Conservation (phyloP, 2,329 filamentous ascomycete genomes). For the Neobulgaria alba region DNA sequence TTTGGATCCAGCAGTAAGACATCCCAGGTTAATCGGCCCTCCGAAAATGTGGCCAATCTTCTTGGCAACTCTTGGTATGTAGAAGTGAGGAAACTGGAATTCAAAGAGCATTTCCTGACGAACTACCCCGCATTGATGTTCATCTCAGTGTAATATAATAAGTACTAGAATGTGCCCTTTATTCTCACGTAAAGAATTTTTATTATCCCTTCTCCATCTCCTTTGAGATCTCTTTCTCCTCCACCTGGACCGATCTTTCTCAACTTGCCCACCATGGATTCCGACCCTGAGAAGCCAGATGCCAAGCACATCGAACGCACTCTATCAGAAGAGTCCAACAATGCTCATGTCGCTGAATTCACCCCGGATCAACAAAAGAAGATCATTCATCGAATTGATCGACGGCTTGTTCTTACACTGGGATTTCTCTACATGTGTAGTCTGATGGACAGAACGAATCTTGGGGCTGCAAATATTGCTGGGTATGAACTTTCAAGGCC, state of each 20-base stretch:
- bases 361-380: conserved; percentile 52
- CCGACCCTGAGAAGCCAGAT: conserved; percentile 9
- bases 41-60: too few species aligned
- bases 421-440: conserved; percentile 65
- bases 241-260: neutral
- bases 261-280: conserved; percentile 2
- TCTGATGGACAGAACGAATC: conserved; percentile 72
- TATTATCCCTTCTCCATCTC: neutral
- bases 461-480: conserved; percentile 65
- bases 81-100: too few species aligned
- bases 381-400: conserved; percentile 64
- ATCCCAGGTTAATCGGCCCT: too few species aligned
- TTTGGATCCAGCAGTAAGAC: too few species aligned
- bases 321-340: conserved; percentile 5
- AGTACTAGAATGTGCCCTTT: too few species aligned
- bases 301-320: conserved; percentile 13
- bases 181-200: too few species aligned
- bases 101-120: too few species aligned
- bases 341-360: conserved; percentile 32
- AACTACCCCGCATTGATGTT: too few species aligned
- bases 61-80: too few species aligned
- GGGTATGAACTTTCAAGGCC: conserved; percentile 36
- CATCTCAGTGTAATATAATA: too few species aligned
- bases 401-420: conserved; percentile 51
- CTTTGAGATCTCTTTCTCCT: neutral